Evolutionary conservation across 176 grass and related monocot genomes (phyloP).

Genomic region (Juncus inflexus): DNA sequence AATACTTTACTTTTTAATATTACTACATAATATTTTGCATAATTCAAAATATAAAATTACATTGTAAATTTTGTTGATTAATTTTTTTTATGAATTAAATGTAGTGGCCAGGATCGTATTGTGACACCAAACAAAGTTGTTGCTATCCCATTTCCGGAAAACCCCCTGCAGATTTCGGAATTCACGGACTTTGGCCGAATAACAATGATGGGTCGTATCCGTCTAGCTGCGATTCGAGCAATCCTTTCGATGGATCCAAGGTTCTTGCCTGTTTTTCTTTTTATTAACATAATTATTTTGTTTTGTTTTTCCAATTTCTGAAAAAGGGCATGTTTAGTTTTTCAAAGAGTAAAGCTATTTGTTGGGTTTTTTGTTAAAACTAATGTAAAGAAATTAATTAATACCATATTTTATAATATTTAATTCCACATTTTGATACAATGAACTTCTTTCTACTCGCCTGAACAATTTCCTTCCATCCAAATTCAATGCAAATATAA

Average conservation of each 20-base stretch:
- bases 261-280: conserved; percentile 6
- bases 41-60: neutral
- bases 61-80: neutral
- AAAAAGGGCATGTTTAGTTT: no score
- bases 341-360: no score
- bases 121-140: conserved; percentile 79
- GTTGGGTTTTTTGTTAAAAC: no score
- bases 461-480: no score
- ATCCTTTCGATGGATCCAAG: conserved; percentile 54
- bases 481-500: no score
- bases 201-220: conserved; percentile 80
- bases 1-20: neutral
- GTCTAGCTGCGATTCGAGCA: conserved; percentile 58
- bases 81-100: conserved; percentile 13
- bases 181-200: conserved; percentile 98
- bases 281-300: no score
- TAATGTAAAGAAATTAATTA: no score
- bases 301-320: no score
- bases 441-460: no score
- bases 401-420: no score
- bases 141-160: conserved; percentile 84
- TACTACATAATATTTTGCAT: neutral
- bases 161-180: conserved; percentile 81
- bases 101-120: conserved; percentile 92
- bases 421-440: no score